Evolutionary conservation across 345 rosid genomes (phyloP).

Genomic region (Ailanthus altissimus): DNA sequence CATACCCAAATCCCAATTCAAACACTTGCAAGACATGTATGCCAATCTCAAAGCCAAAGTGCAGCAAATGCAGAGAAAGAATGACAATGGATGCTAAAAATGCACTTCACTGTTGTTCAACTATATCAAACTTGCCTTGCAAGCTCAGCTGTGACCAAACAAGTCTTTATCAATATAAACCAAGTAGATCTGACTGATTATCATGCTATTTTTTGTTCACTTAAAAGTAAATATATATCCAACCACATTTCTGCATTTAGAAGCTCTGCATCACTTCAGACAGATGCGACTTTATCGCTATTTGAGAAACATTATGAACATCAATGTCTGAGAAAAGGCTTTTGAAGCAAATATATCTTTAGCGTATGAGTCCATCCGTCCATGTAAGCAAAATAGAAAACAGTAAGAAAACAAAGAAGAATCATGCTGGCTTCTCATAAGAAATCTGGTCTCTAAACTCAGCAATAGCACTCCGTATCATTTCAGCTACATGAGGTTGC

Average conservation of each 20-base stretch:
- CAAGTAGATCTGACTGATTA: background rate
- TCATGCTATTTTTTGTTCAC: too few species aligned
- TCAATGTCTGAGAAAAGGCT: background rate
- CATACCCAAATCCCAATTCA: too few species aligned
- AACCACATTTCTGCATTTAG: background rate
- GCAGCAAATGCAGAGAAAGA: too few species aligned
- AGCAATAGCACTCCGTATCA: slow-evolving; percentile 72
- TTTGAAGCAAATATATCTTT: background rate
- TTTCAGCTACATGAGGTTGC: slow-evolving; percentile 64
- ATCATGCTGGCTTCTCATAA: slow-evolving; percentile 75
- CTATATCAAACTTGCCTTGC: background rate
- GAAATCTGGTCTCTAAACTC: slow-evolving; percentile 86
- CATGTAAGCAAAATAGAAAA: too few species aligned
- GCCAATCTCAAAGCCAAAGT: too few species aligned
- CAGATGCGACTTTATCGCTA: background rate
- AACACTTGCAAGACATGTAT: too few species aligned
- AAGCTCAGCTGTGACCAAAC: background rate
- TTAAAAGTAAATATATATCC: background rate
- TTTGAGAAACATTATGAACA: background rate
- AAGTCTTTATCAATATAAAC: background rate
- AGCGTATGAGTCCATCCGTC: too few species aligned
- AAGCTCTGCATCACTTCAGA: background rate
- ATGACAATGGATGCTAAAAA: too few species aligned
- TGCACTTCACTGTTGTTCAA: too few species aligned
- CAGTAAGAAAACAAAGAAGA: background rate